Evolutionary conservation across 2,329 filamentous ascomycete species (phyloP).

Genomic region (Fusarium sp.): DNA sequence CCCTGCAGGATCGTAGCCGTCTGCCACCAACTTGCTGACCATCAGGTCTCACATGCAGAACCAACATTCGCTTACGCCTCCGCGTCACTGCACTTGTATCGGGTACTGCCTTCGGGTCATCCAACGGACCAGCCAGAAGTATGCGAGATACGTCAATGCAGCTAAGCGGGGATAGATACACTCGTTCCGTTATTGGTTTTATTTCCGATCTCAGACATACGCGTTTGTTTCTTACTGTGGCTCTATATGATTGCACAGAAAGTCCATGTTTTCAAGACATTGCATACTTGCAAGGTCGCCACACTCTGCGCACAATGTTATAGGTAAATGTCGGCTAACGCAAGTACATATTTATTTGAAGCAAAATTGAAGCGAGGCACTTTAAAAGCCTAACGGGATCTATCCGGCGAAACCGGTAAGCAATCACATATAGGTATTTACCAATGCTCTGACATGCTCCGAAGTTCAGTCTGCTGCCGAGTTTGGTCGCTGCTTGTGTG

Average conservation of each 20-base stretch:
- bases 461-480: background rate
- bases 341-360: slow-evolving; percentile 18
- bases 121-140: slow-evolving; percentile 6
- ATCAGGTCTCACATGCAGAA: slow-evolving; percentile 26
- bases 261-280: background rate
- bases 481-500: background rate
- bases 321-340: slow-evolving; percentile 4
- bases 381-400: slow-evolving; percentile 8
- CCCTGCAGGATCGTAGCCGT: slow-evolving; percentile 22
- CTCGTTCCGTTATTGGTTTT: slow-evolving; percentile 9
- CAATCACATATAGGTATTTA: background rate
- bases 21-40: slow-evolving; percentile 19
- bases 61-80: slow-evolving; percentile 6
- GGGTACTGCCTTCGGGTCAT: slow-evolving; percentile 16
- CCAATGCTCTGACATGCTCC: background rate
- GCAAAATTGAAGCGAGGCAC: slow-evolving; percentile 23
- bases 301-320: slow-evolving; percentile 2
- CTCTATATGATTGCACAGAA: background rate
- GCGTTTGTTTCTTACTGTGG: slow-evolving; percentile 4
- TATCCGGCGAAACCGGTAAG: background rate
- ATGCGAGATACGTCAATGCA: slow-evolving; percentile 15
- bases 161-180: background rate
- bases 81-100: slow-evolving; percentile 4
- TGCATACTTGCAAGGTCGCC: slow-evolving; percentile 1
- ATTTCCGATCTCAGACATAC: slow-evolving; percentile 15